phyloP scores from a whole-genome alignment of 176 grass and related monocot genomes.

The Sorghum bicolor region Sorghum_bicolor_NCBIv3 NC_012878.2:48067001-48067500 shows the following conservation, averaged over 20 bases:
- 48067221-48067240: constrained; percentile 52
- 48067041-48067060: background rate
- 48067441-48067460: background rate
- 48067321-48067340: constrained; percentile 1
- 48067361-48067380: background rate
- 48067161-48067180: constrained; percentile 78
- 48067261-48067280: constrained; percentile 46
- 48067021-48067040: constrained; percentile 96
- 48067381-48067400: background rate
- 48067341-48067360: background rate
- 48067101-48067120: background rate
- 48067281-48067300: constrained; percentile 90
- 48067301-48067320: constrained; percentile 79
- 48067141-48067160: constrained; percentile 97
- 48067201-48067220: constrained; percentile 92
- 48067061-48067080: background rate
- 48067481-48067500: background rate
- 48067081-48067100: constrained; percentile 7
- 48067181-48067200: constrained; percentile 78
- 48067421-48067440: background rate
- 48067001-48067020: constrained; percentile 65
- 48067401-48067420: background rate
- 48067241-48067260: constrained; percentile 29
- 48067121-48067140: constrained; percentile 20
- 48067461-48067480: background rate